Evolutionary conservation across 2,329 filamentous ascomycete species (phyloP).

Genomic region (Biscogniauxia marginata): DNA sequence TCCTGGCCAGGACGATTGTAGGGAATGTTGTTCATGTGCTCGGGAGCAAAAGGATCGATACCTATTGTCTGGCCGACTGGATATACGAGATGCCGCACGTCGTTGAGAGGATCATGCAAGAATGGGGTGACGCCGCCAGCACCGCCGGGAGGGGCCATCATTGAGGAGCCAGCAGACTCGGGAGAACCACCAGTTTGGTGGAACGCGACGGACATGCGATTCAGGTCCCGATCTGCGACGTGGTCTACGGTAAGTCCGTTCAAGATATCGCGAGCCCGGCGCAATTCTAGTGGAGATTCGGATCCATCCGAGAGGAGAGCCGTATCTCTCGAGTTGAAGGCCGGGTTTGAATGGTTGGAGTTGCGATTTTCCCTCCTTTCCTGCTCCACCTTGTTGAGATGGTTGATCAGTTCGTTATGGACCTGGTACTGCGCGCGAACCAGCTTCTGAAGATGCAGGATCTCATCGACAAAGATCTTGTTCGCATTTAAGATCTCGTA

Average conservation of each 20-base stretch:
- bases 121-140: slow-evolving; percentile 40
- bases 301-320: slow-evolving; percentile 45
- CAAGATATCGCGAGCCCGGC: slow-evolving; percentile 56
- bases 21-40: slow-evolving; percentile 92
- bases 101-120: slow-evolving; percentile 54
- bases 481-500: slow-evolving; percentile 70
- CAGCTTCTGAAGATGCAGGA: slow-evolving; percentile 60
- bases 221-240: slow-evolving; percentile 53
- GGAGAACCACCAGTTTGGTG: slow-evolving; percentile 52
- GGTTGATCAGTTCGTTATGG: slow-evolving; percentile 56
- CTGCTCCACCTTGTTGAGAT: slow-evolving; percentile 50
- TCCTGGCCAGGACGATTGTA: slow-evolving; percentile 71
- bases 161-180: slow-evolving; percentile 48
- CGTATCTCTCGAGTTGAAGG: slow-evolving; percentile 39
- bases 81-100: slow-evolving; percentile 72
- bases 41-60: slow-evolving; percentile 91
- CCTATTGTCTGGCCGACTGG: slow-evolving; percentile 87
- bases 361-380: slow-evolving; percentile 43
- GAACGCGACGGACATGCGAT: slow-evolving; percentile 51
- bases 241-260: slow-evolving; percentile 52
- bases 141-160: slow-evolving; percentile 56
- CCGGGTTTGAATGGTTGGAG: slow-evolving; percentile 38
- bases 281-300: slow-evolving; percentile 50
- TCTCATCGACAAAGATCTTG: slow-evolving; percentile 60
- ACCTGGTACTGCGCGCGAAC: slow-evolving; percentile 58